phyloP scores from a whole-genome alignment of 805 yeast species.

The Yamadazyma insecticola region DNA sequence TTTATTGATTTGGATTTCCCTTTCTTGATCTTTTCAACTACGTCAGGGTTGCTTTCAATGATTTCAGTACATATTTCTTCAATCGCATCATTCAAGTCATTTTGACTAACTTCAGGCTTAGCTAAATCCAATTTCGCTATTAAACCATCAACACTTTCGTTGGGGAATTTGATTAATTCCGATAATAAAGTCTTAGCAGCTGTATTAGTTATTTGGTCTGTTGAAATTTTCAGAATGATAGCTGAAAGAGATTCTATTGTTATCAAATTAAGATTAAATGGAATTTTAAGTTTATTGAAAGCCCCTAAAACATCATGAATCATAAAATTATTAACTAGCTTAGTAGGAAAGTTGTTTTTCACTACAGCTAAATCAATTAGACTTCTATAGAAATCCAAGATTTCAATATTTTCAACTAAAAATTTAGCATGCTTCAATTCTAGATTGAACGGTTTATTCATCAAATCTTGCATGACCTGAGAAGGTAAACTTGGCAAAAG shows the following conservation, averaged over 20 bases:
- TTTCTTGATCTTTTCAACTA: constrained; percentile 49
- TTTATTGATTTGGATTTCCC: constrained; percentile 65
- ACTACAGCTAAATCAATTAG: constrained; percentile 27
- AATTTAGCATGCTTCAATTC: constrained; percentile 73
- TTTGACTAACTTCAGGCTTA: constrained; percentile 22
- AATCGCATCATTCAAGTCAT: constrained; percentile 28
- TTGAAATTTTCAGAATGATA: constrained; percentile 47
- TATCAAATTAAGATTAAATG: constrained; percentile 22
- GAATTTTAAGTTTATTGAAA: constrained; percentile 45
- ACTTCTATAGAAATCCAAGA: constrained; percentile 50
- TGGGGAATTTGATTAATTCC: constrained; percentile 52
- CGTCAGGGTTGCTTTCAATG: constrained; percentile 42
- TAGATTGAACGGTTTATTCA: constrained; percentile 47
- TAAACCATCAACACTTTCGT: constrained; percentile 34
- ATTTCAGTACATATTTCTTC: constrained; percentile 43
- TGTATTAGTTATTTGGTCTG: constrained; percentile 50
- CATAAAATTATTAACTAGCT: constrained; percentile 68
- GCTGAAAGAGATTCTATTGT: constrained; percentile 47
- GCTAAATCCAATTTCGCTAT: constrained; percentile 52
- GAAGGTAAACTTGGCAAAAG: constrained; percentile 63
- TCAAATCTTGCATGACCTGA: constrained; percentile 42
- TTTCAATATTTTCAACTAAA: constrained; percentile 44
- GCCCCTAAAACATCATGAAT: constrained; percentile 77
- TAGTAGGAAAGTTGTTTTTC: constrained; percentile 20
- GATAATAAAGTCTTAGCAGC: constrained; percentile 64